Evolutionary conservation across 495 filamentous ascomycete species (phyloP).

Genomic region (Aspergillus egyptiacus): DNA sequence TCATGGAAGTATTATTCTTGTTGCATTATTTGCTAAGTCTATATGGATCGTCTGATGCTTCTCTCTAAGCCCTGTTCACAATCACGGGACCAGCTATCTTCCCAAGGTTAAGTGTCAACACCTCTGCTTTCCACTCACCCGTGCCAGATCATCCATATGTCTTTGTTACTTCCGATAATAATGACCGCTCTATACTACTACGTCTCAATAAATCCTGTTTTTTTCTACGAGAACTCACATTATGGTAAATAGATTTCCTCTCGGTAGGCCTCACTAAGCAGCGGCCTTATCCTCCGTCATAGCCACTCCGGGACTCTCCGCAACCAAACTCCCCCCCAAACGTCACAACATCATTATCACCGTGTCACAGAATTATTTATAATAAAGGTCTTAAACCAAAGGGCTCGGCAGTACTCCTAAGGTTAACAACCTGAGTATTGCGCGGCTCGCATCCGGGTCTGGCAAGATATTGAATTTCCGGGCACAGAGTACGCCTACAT

Average conservation of each 20-base stretch:
- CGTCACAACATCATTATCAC: no score
- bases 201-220: no score
- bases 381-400: neutral
- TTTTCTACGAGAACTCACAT: no score
- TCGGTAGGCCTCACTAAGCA: no score
- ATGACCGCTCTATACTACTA: no score
- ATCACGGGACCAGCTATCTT: neutral
- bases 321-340: neutral
- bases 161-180: no score
- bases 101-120: no score
- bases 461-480: neutral
- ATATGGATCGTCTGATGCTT: neutral
- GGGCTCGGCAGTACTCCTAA: neutral
- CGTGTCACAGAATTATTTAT: neutral
- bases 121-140: neutral
- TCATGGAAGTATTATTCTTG: neutral
- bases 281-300: neutral
- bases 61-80: no score
- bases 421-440: neutral
- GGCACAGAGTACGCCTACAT: neutral
- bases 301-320: neutral
- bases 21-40: neutral
- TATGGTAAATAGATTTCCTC: no score
- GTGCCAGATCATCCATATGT: neutral
- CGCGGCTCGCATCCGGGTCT: neutral